phyloP scores from a whole-genome alignment of 140 eudicot genomes.

The Ambrosia hybrid region DNA sequence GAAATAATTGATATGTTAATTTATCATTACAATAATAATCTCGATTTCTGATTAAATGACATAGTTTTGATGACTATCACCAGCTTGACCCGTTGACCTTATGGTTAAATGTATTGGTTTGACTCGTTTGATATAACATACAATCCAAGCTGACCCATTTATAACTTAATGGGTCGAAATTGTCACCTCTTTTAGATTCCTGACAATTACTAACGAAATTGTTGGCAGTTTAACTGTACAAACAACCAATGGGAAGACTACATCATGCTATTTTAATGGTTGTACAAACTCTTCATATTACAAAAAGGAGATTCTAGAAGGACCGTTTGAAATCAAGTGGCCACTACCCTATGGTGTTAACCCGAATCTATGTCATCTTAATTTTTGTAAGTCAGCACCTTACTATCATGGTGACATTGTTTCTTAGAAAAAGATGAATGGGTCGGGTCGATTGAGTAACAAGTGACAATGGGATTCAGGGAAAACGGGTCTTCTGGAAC shows the following conservation, averaged over 20 bases:
- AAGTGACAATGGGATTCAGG: neutral
- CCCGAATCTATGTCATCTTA: slow-evolving; percentile 41
- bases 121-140: slow-evolving; percentile 8
- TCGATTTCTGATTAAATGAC: neutral
- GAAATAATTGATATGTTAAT: neutral
- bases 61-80: neutral
- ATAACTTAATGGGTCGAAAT: neutral
- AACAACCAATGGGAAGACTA: slow-evolving; percentile 38
- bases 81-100: neutral
- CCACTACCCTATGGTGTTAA: slow-evolving; percentile 36
- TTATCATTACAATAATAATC: neutral
- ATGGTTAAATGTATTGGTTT: neutral
- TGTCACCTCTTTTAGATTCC: neutral
- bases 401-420: neutral
- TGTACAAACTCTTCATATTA: slow-evolving; percentile 17
- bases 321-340: slow-evolving; percentile 37
- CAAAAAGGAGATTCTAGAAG: slow-evolving; percentile 36
- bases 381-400: slow-evolving; percentile 36
- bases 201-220: slow-evolving; percentile 8
- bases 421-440: neutral
- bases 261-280: slow-evolving; percentile 22
- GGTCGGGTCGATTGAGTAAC: neutral
- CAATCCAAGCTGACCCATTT: neutral
- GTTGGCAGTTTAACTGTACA: slow-evolving; percentile 32
- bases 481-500: too few species aligned